Conservation (phyloP, 116 monocot genomes). For the Thalassia testudinum region DNA sequence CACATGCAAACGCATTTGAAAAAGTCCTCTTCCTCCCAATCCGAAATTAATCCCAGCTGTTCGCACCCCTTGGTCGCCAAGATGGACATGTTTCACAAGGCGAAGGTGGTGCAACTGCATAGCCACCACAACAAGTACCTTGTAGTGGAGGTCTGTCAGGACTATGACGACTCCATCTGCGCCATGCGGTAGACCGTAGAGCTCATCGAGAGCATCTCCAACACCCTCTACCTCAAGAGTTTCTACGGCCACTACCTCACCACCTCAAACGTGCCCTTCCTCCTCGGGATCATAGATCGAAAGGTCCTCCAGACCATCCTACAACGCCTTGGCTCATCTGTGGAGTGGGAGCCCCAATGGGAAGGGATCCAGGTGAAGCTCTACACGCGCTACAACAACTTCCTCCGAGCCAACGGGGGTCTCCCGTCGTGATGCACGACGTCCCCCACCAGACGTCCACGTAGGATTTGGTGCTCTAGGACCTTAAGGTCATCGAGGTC, state of each 20-base stretch:
- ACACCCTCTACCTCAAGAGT: conserved; percentile 28
- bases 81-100: conserved; percentile 65
- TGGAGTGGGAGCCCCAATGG: conserved; percentile 69
- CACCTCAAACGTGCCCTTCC: conserved; percentile 61
- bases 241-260: conserved; percentile 60
- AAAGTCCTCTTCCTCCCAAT: no score
- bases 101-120: conserved; percentile 48
- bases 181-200: conserved; percentile 52
- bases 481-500: conserved; percentile 49
- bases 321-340: conserved; percentile 52
- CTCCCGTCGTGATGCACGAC: conserved; percentile 78
- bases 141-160: conserved; percentile 54
- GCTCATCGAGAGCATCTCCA: conserved; percentile 3
- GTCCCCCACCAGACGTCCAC: conserved; percentile 42
- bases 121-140: conserved; percentile 85
- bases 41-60: no score
- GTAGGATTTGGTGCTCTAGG: conserved; percentile 83
- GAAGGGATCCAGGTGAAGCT: conserved; percentile 50
- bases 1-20: no score
- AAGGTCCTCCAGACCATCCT: conserved; percentile 67
- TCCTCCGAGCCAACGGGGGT: conserved; percentile 61
- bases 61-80: not conserved
- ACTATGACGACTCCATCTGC: conserved; percentile 28
- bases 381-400: conserved; percentile 61
- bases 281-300: conserved; percentile 57